Percentiles rank a stretch among this genome's conserved stretches.
These are phyloP conservation scores for Fusarium torulosum DNA, from an alignment of 2,329 filamentous ascomycete species.

Conservation along the genomic window DNA sequence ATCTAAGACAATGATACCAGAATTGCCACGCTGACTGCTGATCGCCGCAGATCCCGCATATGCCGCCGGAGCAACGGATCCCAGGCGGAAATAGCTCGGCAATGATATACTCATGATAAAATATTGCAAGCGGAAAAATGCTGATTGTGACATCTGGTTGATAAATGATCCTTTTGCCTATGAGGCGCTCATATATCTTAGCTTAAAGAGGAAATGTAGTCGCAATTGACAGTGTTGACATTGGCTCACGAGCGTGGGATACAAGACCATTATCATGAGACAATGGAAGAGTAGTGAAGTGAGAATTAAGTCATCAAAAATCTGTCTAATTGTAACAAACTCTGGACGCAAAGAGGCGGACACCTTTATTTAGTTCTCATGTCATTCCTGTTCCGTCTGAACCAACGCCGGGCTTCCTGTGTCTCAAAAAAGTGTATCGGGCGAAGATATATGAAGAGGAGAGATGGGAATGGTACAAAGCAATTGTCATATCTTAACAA, in stretches of 20 bases:
- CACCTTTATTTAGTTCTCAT: constrained; percentile 22
- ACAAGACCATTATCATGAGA: constrained; percentile 11
- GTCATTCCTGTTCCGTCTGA: constrained; percentile 32
- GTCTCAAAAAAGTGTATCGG: constrained; percentile 29
- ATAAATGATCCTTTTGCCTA: constrained; percentile 1
- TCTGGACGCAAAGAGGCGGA: constrained; percentile 32
- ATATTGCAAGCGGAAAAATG: not conserved
- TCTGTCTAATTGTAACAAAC: constrained; percentile 26
- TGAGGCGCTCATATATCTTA: constrained; percentile 17
- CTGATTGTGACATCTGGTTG: too few relatives aligned
- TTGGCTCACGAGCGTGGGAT: constrained; percentile 21
- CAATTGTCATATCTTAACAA: constrained; percentile 49
- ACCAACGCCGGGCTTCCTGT: constrained; percentile 42
- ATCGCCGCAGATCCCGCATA: constrained; percentile 35
- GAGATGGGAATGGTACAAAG: constrained; percentile 53
- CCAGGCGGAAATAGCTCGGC: constrained; percentile 45
- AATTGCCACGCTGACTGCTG: constrained; percentile 17
- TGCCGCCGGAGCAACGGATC: constrained; percentile 38
- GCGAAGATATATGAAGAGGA: constrained; percentile 51
- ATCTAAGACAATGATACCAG: constrained; percentile 1
- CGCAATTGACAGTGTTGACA: constrained; percentile 16
- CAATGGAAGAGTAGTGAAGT: not conserved
- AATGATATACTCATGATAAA: constrained; percentile 19
- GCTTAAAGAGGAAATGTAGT: constrained; percentile 14
- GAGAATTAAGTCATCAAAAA: constrained; percentile 19